Base-by-base conservation (phyloP, 352 stramenopile species). In the Blastocystis sp. region DNA sequence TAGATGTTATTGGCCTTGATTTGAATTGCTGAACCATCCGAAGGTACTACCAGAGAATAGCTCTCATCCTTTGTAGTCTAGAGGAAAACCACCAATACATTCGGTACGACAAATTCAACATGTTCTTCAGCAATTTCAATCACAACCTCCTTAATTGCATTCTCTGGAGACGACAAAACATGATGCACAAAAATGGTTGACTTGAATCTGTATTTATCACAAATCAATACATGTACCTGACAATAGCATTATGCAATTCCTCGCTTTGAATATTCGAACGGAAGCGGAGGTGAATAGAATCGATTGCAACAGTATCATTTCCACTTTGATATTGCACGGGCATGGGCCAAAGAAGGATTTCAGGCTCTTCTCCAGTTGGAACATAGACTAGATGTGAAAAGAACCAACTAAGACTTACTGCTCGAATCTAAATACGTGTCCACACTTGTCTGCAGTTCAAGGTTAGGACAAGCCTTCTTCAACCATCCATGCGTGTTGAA, bases 1-100 rank as follows among this genome's bases (percentile, higher is more conserved):
- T 89, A 92, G 21, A 91, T 87, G 11, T 89, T 92, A 52, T 78
- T n/a, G 12, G 90, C 83, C 54, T 51, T 51, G 4, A 92, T 83
- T 54, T 67, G 61, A 78, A 88, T 88, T 11, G 83, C 57, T 27
- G 59, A 87, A 29, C 71, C 88, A 32, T 54, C 35, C 2, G 52
- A 1, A 1, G 58, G 75, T 4, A 90, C 63, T 0, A 24, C 9
- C 6, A 90, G 89, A 9, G 32, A 61, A 65, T 90, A 90, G 37
- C 35, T 78, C 80, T 90, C 89, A 52, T 90, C 88, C 27, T 81
- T 88, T 21, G 75, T 37, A 51, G 46, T 86, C 75, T 80, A 75
- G 4, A 39, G n/a, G 37, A n/a, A 24, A 78, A 11, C 3, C 12
- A 0, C 2, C 9, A 67, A 24, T 63, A 16, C 0, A 59, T 73